Evolutionary conservation across 805 yeast species (phyloP).

Genomic region (Torulaspora gathmanii): DNA sequence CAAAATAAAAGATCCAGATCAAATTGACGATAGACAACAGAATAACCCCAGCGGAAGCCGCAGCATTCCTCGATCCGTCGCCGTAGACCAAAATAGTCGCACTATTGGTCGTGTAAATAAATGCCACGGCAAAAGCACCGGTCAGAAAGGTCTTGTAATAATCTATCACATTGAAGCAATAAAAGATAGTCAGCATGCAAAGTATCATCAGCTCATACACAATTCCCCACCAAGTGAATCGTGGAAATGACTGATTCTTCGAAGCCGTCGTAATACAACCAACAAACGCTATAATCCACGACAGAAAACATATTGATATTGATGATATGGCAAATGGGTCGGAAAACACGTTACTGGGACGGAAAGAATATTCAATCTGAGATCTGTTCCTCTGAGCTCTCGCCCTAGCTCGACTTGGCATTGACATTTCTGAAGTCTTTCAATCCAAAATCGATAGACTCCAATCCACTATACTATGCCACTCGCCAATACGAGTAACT

Average conservation of each 20-base stretch:
- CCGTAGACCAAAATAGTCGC: constrained; percentile 75
- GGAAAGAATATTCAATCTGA: constrained; percentile 30
- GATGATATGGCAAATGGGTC: constrained; percentile 90
- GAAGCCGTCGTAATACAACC: constrained; percentile 66
- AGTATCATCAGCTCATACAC: constrained; percentile 69
- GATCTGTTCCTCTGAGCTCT: constrained; percentile 28
- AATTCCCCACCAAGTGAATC: constrained; percentile 95
- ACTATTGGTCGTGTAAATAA: constrained; percentile 79
- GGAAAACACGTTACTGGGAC: constrained; percentile 51
- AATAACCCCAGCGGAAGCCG: constrained; percentile 91
- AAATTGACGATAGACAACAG: constrained; percentile 75
- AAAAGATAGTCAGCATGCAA: constrained; percentile 47
- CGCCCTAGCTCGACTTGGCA: constrained; percentile 24
- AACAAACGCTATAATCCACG: constrained; percentile 86
- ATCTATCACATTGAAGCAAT: constrained; percentile 59
- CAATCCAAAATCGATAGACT: neutral
- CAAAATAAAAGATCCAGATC: constrained; percentile 83
- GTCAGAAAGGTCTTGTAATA: constrained; percentile 53
- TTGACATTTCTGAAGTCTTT: constrained; percentile 11
- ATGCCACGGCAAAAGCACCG: constrained; percentile 54
- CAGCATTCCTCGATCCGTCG: constrained; percentile 58
- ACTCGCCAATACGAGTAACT: neutral
- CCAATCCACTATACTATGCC: neutral
- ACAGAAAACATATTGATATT: constrained; percentile 61
- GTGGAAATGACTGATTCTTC: constrained; percentile 52